Evolutionary conservation across 192 early-diverging fungal species (phyloP).

Genomic region (Entomortierella beljakovae): DNA sequence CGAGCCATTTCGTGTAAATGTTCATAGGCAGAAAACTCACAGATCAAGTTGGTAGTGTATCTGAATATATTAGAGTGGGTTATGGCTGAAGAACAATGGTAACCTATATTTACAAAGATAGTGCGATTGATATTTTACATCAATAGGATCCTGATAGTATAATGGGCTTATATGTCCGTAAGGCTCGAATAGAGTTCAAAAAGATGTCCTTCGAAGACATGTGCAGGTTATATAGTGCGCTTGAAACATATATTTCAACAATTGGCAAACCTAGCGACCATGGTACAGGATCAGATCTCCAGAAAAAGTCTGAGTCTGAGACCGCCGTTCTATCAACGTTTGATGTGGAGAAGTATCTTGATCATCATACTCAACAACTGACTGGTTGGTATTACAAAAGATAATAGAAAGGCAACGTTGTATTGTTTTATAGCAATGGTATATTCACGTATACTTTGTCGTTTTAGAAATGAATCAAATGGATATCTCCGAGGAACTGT

Average conservation of each 20-base stretch:
- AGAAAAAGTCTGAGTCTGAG: background rate
- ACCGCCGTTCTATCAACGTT: constrained; percentile 15
- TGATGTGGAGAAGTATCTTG: constrained; percentile 41
- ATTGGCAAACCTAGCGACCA: constrained; percentile 11
- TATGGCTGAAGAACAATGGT: too few species aligned
- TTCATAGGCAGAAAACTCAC: background rate
- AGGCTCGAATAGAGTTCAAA: constrained; percentile 49
- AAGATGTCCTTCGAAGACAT: constrained; percentile 33
- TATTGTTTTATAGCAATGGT: background rate
- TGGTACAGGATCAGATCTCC: background rate
- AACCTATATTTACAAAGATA: background rate
- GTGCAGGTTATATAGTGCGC: constrained; percentile 28
- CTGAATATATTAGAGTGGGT: too few species aligned
- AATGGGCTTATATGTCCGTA: constrained; percentile 54
- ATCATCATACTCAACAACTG: constrained; percentile 24
- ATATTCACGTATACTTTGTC: background rate
- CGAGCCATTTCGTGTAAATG: background rate
- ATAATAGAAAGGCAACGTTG: too few species aligned
- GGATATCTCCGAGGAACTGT: constrained; percentile 36
- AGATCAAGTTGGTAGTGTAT: constrained; percentile 3
- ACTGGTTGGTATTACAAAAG: constrained; percentile 8
- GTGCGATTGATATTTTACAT: background rate
- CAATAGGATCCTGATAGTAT: constrained; percentile 47
- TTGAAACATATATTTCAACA: constrained; percentile 36
- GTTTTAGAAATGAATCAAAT: constrained; percentile 20